Evolutionary conservation across 345 rosid genomes (phyloP).

Genomic region (Brassica incana): DNA sequence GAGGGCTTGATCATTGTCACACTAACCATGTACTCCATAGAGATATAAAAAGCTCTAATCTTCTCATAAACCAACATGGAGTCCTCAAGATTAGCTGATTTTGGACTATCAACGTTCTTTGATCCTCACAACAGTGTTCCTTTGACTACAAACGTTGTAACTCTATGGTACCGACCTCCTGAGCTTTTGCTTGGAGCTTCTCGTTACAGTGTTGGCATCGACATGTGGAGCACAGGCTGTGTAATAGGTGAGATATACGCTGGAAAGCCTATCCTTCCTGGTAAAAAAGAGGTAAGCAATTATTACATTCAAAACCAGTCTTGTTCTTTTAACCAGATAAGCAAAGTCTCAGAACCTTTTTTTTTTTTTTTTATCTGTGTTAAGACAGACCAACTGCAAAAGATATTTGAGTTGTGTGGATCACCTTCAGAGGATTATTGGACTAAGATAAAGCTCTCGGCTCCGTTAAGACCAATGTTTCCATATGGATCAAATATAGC

Average conservation of each 20-base stretch:
- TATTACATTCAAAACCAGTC: conserved; percentile 16
- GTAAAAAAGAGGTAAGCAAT: conserved; percentile 76
- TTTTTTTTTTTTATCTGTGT: not conserved
- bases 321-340: conserved; percentile 4
- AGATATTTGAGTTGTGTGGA: conserved; percentile 81
- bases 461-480: conserved; percentile 74
- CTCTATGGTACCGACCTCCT: conserved; percentile 96
- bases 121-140: conserved; percentile 58
- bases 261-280: conserved; percentile 86
- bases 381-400: conserved; percentile 81
- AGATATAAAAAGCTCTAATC: conserved; percentile 94
- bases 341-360: not conserved
- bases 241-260: conserved; percentile 80
- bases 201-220: conserved; percentile 74
- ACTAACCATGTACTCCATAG: conserved; percentile 73
- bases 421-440: conserved; percentile 76
- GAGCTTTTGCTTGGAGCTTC: conserved; percentile 90
- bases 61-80: conserved; percentile 74
- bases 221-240: conserved; percentile 95
- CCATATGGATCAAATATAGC: conserved; percentile 61
- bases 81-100: conserved; percentile 91
- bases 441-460: conserved; percentile 60
- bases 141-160: conserved; percentile 85
- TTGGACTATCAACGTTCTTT: conserved; percentile 78
- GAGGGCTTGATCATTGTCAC: conserved; percentile 93